phyloP scores from a whole-genome alignment of 805 yeast species.

The Sungouiozyma intestinalis region DNA sequence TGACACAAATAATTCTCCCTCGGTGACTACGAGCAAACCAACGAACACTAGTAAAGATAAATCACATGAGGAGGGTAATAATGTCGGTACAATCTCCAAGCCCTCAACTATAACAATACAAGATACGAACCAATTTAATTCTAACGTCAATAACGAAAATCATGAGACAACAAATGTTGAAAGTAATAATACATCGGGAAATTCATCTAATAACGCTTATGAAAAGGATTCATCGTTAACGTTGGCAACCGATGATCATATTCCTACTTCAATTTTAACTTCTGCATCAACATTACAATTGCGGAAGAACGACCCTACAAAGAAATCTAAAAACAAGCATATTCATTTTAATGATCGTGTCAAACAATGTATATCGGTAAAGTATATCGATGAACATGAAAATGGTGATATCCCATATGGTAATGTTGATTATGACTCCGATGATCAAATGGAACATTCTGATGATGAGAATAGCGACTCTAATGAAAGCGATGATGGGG shows the following conservation, averaged over 20 bases:
- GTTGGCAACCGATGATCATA: background rate
- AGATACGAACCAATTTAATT: background rate
- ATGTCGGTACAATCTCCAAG: background rate
- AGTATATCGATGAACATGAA: conserved; percentile 23
- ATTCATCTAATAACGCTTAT: background rate
- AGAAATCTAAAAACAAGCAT: conserved; percentile 34
- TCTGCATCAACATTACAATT: conserved; percentile 5
- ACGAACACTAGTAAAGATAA: conserved; percentile 1
- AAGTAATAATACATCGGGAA: background rate
- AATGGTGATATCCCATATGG: conserved; percentile 19
- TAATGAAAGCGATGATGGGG: conserved; percentile 21
- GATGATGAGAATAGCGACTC: conserved; percentile 8
- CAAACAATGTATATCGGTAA: conserved; percentile 82
- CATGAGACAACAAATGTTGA: background rate
- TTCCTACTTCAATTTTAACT: conserved; percentile 10
- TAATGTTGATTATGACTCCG: conserved; percentile 3
- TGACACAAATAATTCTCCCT: conserved; percentile 1
- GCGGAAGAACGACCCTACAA: background rate
- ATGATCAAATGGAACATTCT: conserved; percentile 10
- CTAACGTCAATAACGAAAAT: background rate
- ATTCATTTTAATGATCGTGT: conserved; percentile 93
- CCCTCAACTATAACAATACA: background rate
- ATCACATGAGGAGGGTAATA: background rate
- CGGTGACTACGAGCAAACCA: background rate
- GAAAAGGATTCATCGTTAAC: background rate